These are phyloP conservation scores for Dovyalis caffra DNA, from an alignment of 345 rosid species.

Conservation along the genomic window DNA sequence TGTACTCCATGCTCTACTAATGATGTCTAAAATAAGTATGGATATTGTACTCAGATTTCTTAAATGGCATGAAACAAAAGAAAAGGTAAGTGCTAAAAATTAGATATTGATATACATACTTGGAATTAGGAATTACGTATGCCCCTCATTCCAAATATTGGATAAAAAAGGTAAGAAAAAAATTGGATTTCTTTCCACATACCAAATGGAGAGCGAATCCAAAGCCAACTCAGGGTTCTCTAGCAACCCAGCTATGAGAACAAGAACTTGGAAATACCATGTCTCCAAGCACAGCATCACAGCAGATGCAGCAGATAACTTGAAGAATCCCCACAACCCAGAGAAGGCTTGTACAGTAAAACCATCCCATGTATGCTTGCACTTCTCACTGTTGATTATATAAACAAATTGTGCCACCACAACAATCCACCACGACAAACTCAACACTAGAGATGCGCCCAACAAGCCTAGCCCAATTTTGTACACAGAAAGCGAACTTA, in stretches of 20 bases:
- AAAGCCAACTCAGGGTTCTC: constrained; percentile 60
- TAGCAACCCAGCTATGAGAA: constrained; percentile 75
- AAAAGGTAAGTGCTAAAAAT: too few relatives aligned
- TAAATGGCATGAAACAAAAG: too few relatives aligned
- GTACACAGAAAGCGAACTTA: constrained; percentile 20
- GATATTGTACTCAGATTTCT: too few relatives aligned
- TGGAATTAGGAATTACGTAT: too few relatives aligned
- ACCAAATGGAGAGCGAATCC: constrained; percentile 83
- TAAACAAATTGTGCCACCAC: constrained; percentile 60
- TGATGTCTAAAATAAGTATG: too few relatives aligned
- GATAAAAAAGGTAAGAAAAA: too few relatives aligned
- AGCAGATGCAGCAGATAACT: constrained; percentile 70
- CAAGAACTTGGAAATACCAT: constrained; percentile 79
- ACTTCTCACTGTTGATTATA: constrained; percentile 41
- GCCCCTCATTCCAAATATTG: too few relatives aligned
- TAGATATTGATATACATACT: rapidly evolving
- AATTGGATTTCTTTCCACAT: neutral
- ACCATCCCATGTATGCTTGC: constrained; percentile 71
- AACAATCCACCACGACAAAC: constrained; percentile 83
- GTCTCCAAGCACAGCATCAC: constrained; percentile 91
- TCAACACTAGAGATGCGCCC: constrained; percentile 66
- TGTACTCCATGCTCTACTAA: too few relatives aligned
- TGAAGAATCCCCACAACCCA: constrained; percentile 71
- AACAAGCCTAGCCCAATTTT: constrained; percentile 22
- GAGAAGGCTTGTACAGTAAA: constrained; percentile 51